Evolutionary conservation across 2,329 filamentous ascomycete genomes (phyloP).

Genomic region (Phyllosticta citrichinensis): DNA sequence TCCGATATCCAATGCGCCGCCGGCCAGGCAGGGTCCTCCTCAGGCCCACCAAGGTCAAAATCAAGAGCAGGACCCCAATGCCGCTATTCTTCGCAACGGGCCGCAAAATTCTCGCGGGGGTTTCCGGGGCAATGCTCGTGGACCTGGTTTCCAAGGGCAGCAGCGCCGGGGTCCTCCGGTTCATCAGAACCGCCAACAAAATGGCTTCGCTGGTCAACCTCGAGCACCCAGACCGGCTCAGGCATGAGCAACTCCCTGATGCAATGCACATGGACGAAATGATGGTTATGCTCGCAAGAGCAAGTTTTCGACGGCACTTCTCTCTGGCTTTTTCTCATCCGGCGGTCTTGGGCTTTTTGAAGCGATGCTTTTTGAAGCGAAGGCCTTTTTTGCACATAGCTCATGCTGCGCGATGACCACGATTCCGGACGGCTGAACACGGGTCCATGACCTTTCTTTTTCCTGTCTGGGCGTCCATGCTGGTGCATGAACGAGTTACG

Average conservation of each 20-base stretch:
- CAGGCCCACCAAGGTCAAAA: constrained; percentile 11
- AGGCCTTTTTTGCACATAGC: constrained; percentile 10
- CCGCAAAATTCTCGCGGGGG: background rate
- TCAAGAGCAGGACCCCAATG: constrained; percentile 18
- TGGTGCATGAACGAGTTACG: constrained; percentile 9
- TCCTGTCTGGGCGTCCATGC: constrained; percentile 9
- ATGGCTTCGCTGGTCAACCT: constrained; percentile 23
- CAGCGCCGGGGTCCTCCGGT: constrained; percentile 19
- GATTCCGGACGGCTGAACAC: constrained; percentile 8
- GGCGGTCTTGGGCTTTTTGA: background rate
- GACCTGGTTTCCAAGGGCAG: constrained; percentile 15
- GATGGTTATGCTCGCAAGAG: background rate
- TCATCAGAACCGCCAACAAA: constrained; percentile 24
- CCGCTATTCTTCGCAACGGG: constrained; percentile 6
- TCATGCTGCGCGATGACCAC: constrained; percentile 9
- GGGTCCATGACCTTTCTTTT: constrained; percentile 7
- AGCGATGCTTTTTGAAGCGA: constrained; percentile 4
- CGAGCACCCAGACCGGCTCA: constrained; percentile 25
- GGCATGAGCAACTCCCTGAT: constrained; percentile 16
- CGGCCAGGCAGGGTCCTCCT: constrained; percentile 16
- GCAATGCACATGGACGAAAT: constrained; percentile 9
- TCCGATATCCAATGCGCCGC: constrained; percentile 52
- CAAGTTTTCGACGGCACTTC: constrained; percentile 7
- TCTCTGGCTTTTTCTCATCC: constrained; percentile 6
- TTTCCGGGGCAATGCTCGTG: constrained; percentile 9